Evolutionary conservation across 2,329 filamentous ascomycete species (phyloP).

Genomic region (Hymenoscyphus salicellus): DNA sequence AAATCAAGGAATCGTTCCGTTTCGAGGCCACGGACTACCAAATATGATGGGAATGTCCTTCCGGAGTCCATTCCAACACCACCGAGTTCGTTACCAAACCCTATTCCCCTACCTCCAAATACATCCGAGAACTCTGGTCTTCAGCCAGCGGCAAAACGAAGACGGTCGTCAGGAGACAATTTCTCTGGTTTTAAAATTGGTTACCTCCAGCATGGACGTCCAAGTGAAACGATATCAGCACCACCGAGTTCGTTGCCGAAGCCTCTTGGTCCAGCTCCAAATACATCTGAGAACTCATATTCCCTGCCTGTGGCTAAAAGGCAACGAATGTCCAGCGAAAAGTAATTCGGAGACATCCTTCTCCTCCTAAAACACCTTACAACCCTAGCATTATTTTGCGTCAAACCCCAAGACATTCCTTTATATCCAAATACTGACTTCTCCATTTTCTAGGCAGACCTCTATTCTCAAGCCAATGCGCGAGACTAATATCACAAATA

Average conservation of each 20-base stretch:
- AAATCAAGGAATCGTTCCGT: constrained; percentile 1
- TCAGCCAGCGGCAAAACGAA: neutral
- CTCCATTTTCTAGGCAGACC: no score
- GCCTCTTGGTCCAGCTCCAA: neutral
- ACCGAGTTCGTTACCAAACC: neutral
- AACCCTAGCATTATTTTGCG: no score
- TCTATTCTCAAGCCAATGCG: constrained; percentile 6
- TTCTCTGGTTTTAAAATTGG: constrained; percentile 7
- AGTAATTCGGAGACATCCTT: no score
- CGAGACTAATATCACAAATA: constrained; percentile 6
- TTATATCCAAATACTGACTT: no score
- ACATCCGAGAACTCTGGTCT: neutral
- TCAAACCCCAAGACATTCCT: no score
- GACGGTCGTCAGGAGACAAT: neutral
- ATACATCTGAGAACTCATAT: neutral
- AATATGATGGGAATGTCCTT: neutral
- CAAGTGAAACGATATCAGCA: no score
- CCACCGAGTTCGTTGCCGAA: neutral
- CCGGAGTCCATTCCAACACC: neutral
- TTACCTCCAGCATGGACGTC: no score
- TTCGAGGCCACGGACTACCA: neutral
- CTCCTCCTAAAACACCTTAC: no score
- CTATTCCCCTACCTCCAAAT: neutral
- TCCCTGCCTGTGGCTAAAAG: neutral
- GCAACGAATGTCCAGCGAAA: neutral